Evolutionary conservation across 1,284 basidiomycete genomes (phyloP), one percentile per base, ranked within the genome.

Genomic region (Melampsora occidentalis): DNA sequence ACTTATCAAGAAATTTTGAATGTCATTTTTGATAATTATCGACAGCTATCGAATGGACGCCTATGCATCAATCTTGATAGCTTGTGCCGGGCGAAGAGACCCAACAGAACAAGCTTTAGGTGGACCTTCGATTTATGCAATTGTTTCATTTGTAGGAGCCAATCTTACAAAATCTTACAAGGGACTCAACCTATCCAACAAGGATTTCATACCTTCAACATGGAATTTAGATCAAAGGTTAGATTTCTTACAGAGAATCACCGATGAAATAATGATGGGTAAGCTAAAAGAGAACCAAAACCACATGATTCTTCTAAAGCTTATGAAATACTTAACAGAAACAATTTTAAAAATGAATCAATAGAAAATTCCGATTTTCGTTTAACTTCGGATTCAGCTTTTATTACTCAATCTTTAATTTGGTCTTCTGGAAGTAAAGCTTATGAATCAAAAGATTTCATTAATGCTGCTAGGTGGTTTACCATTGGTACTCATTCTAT

Each of bases 351-450:
- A 59, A 57, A n/a, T 57, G 14, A 39, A 39, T 20, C 5, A 28
- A 7, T 28, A 76, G 75, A 62, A 16, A 76, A 76, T 65, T 76
- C 75, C 14, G 67, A 69, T 16, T 76, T 69, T 42, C 66, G 49
- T 31, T 46, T 76, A 42, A 25, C 59, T 31, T 53, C 66, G 10
- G 75, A 76, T 57, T 69, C 53, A 46, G 75, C 75, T 25, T 69
- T 76, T 33, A 69, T 69, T 42, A 63, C 75, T 31, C 75, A 76
- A 65, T 69, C 75, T 18, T 49, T 76, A 25, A 53, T 76, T 22
- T 76, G 75, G 75, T 57, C 68, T 64, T 62, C 25, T 39, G 73
- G 59, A 5, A 66, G 63, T 65, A 57, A 76, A 64, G 28, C 49
- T 20, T 76, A 76, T 48, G 49, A 65, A 31, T 28, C 22, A 28